A percentile compares a stretch with the other conserved stretches of the same genome.
These are phyloP conservation scores for Lachnum nothofagi DNA, from an alignment of 2,329 filamentous ascomycete species.

Conservation along the genomic window DNA sequence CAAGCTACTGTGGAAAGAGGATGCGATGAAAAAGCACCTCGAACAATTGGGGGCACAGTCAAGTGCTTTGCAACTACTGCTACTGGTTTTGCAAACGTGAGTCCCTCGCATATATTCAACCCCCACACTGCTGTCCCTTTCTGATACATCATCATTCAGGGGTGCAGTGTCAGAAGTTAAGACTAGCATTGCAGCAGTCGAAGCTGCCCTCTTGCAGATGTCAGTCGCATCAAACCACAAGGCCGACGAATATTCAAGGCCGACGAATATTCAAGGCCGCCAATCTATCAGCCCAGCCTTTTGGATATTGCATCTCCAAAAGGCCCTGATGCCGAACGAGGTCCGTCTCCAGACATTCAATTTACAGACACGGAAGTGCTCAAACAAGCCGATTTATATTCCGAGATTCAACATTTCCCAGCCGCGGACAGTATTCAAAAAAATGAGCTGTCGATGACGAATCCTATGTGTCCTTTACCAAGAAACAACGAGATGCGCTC, in stretches of 20 bases:
- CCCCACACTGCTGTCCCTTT: no score
- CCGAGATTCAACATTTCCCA: no score
- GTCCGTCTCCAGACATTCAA: background rate
- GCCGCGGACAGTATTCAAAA: no score
- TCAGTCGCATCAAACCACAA: background rate
- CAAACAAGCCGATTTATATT: no score
- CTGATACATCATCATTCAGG: background rate
- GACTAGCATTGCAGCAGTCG: background rate
- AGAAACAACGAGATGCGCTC: no score
- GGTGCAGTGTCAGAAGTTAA: background rate
- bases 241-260: background rate
- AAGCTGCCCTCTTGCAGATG: background rate
- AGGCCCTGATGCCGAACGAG: background rate
- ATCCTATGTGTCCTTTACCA: no score
- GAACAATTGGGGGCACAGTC: conserved; percentile 9
- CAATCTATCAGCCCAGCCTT: background rate
- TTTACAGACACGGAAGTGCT: no score
- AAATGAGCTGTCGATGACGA: no score
- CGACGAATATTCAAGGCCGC: background rate
- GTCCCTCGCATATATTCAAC: no score
- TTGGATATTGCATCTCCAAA: background rate
- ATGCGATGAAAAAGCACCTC: conserved; percentile 9
- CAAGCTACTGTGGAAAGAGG: conserved; percentile 15
- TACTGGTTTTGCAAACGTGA: no score
- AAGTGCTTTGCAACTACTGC: conserved; percentile 10